These are phyloP conservation scores for Diplocarpon mali DNA, from an alignment of 2,329 filamentous ascomycete species.

Conservation along the genomic window DNA sequence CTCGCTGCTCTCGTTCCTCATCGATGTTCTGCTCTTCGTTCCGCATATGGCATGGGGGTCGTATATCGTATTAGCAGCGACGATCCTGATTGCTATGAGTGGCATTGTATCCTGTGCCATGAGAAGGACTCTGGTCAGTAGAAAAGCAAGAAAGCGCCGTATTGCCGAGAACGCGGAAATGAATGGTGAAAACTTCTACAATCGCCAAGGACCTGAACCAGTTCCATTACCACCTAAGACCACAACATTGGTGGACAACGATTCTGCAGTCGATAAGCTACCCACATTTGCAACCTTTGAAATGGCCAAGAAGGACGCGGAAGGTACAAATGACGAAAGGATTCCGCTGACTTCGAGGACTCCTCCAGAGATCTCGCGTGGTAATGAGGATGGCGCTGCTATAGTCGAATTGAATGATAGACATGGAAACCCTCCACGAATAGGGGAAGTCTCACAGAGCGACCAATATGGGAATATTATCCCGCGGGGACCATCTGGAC, in stretches of 20 bases:
- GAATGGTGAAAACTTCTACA: slow-evolving; percentile 90
- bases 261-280: slow-evolving; percentile 39
- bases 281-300: slow-evolving; percentile 56
- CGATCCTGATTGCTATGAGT: slow-evolving; percentile 71
- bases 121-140: slow-evolving; percentile 80
- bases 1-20: slow-evolving; percentile 75
- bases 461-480: slow-evolving; percentile 58
- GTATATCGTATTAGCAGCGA: slow-evolving; percentile 83
- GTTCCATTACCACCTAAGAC: slow-evolving; percentile 32
- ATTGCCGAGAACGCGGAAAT: slow-evolving; percentile 94
- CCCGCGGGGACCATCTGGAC: slow-evolving; percentile 14
- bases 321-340: slow-evolving; percentile 54
- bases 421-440: slow-evolving; percentile 15
- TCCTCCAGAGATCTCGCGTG: slow-evolving; percentile 46
- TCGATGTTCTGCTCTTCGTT: slow-evolving; percentile 90
- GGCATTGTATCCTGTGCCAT: slow-evolving; percentile 87
- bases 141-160: slow-evolving; percentile 84
- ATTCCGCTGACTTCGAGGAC: slow-evolving; percentile 56
- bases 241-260: slow-evolving; percentile 45
- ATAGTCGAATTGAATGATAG: slow-evolving; percentile 13
- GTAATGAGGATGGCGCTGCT: slow-evolving; percentile 16
- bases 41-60: slow-evolving; percentile 91
- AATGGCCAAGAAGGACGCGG: slow-evolving; percentile 39
- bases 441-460: slow-evolving; percentile 28
- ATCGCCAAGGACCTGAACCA: slow-evolving; percentile 38